These are phyloP conservation scores for Ustilaginoidea virens DNA, from an alignment of 2,329 filamentous ascomycete species.

Conservation along the genomic window DNA sequence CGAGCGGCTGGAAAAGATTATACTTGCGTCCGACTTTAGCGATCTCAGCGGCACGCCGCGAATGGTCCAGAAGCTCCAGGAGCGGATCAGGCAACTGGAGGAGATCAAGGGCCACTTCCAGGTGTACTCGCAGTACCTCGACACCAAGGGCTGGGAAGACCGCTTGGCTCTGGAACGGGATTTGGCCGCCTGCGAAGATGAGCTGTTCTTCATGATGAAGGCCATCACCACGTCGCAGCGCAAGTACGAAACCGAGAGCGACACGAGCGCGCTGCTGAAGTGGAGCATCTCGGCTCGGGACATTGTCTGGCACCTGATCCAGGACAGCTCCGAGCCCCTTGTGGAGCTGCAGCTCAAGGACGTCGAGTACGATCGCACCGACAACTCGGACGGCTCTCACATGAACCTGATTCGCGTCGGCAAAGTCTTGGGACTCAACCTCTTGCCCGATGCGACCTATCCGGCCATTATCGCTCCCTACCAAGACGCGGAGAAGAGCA, in stretches of 20 bases:
- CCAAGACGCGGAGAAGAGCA: slow-evolving; percentile 46
- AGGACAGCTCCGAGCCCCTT: slow-evolving; percentile 71
- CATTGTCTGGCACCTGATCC: slow-evolving; percentile 93
- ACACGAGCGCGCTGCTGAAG: slow-evolving; percentile 65
- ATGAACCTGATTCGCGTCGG: slow-evolving; percentile 83
- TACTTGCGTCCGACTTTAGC: slow-evolving; percentile 96
- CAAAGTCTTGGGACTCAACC: slow-evolving; percentile 74
- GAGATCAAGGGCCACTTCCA: slow-evolving; percentile 97
- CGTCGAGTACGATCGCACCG: slow-evolving; percentile 84
- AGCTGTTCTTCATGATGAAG: slow-evolving; percentile 99
- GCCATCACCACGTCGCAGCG: slow-evolving; percentile 94
- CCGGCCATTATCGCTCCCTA: slow-evolving; percentile 93
- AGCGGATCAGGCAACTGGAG: slow-evolving; percentile 82
- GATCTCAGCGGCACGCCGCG: slow-evolving; percentile 86
- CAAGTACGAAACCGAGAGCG: slow-evolving; percentile 56
- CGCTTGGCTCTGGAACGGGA: slow-evolving; percentile 80
- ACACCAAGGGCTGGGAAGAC: slow-evolving; percentile 84
- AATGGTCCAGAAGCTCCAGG: slow-evolving; percentile 82
- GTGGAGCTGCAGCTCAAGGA: slow-evolving; percentile 88
- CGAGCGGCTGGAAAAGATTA: slow-evolving; percentile 93
- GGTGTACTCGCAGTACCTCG: slow-evolving; percentile 73
- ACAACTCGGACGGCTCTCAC: slow-evolving; percentile 94
- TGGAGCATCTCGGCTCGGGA: slow-evolving; percentile 93
- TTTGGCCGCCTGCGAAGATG: slow-evolving; percentile 78
- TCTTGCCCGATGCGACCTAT: slow-evolving; percentile 81